Percentiles rank a stretch among this genome's conserved stretches.
These are phyloP conservation scores for Neoboletus subvelutipes DNA, from an alignment of 768 basidiomycete genomes.

Conservation along the genomic window DNA sequence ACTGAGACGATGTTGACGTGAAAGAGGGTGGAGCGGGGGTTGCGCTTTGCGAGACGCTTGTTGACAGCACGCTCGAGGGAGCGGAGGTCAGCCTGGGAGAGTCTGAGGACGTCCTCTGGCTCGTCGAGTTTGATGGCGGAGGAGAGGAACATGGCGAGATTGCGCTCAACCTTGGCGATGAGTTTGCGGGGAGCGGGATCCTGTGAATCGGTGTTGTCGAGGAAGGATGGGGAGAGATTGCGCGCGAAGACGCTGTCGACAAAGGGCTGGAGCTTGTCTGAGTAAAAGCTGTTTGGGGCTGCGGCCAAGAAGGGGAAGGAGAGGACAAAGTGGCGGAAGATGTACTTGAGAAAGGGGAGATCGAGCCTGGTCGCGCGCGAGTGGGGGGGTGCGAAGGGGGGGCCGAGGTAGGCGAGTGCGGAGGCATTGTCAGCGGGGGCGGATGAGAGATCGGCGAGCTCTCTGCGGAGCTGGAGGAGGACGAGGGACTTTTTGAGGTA, in stretches of 20 bases:
- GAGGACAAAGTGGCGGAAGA: conserved; percentile 90
- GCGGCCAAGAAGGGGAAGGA: conserved; percentile 93
- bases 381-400: conserved; percentile 76
- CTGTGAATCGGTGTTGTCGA: conserved; percentile 60
- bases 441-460: conserved; percentile 67
- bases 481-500: conserved; percentile 97
- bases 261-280: conserved; percentile 93
- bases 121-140: conserved; percentile 82
- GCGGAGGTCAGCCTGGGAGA: conserved; percentile 82
- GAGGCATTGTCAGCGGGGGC: conserved; percentile 43
- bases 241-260: conserved; percentile 77
- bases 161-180: conserved; percentile 79
- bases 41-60: conserved; percentile 53
- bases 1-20: conserved; percentile 92
- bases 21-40: conserved; percentile 57
- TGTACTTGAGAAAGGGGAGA: conserved; percentile 84
- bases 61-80: conserved; percentile 71
- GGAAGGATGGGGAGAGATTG: conserved; percentile 63
- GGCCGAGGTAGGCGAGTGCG: conserved; percentile 83
- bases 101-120: conserved; percentile 85
- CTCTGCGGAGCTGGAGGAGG: conserved; percentile 78
- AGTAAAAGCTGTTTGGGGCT: conserved; percentile 90
- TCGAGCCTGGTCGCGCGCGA: conserved; percentile 59
- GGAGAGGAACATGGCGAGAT: conserved; percentile 76
- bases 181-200: conserved; percentile 66